Evolutionary conservation across 139 green algal species (phyloP).

Genomic region (Gonium pectorale): DNA sequence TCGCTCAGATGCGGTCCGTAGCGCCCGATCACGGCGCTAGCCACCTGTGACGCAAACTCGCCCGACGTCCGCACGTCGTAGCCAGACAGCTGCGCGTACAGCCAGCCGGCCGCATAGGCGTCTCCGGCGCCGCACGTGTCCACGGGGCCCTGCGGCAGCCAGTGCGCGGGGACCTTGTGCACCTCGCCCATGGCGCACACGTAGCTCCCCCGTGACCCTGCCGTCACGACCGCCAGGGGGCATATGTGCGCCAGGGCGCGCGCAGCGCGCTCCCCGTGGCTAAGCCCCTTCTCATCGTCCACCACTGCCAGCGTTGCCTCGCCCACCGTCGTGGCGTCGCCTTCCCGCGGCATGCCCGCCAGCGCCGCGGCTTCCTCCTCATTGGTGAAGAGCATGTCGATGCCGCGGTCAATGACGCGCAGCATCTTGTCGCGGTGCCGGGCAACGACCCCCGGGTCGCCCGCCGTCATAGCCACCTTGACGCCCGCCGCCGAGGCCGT

Average conservation of each 20-base stretch:
- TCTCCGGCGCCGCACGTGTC: constrained; percentile 87
- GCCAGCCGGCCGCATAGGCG: constrained; percentile 46
- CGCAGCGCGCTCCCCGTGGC: constrained; percentile 61
- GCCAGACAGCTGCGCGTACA: constrained; percentile 52
- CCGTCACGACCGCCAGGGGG: constrained; percentile 85
- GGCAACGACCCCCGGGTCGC: constrained; percentile 86
- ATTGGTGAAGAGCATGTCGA: constrained; percentile 88
- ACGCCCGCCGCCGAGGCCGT: constrained; percentile 62
- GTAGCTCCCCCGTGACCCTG: constrained; percentile 72
- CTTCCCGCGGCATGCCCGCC: neutral
- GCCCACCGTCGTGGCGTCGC: neutral
- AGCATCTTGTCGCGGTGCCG: constrained; percentile 72
- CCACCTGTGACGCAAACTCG: constrained; percentile 66
- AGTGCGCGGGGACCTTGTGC: constrained; percentile 74
- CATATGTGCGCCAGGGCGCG: constrained; percentile 67
- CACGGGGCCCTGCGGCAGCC: constrained; percentile 73
- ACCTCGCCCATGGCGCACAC: constrained; percentile 72
- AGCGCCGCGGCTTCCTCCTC: constrained; percentile 57
- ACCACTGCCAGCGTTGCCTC: neutral
- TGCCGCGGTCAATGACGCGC: constrained; percentile 44
- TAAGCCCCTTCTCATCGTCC: neutral
- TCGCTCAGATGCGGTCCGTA: constrained; percentile 69
- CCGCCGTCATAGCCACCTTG: constrained; percentile 86
- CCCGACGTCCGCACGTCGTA: constrained; percentile 73
- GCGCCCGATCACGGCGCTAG: constrained; percentile 77